phyloP scores from a whole-genome alignment of 306 rosid species.

The Lathyrus tuberosus region DNA sequence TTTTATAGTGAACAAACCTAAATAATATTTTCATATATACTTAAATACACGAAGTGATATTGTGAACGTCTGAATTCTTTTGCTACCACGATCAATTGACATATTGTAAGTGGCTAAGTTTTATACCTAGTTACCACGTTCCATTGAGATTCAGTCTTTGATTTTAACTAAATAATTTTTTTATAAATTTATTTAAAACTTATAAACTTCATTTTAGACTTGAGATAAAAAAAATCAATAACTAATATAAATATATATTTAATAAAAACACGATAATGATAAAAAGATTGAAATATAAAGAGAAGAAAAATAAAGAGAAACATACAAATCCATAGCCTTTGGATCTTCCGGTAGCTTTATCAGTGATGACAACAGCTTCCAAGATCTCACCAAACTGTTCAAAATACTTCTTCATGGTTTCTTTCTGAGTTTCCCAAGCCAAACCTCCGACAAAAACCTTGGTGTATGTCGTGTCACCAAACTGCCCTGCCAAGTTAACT shows the following conservation, averaged over 20 bases:
- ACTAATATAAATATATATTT: too few species aligned
- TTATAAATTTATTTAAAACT: background rate
- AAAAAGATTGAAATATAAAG: background rate
- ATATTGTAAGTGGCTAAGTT: too few species aligned
- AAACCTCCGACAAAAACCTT: constrained; percentile 96
- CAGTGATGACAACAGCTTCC: constrained; percentile 99
- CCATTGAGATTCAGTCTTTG: background rate
- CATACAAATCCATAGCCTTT: constrained; percentile 98
- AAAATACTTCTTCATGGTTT: constrained; percentile 93
- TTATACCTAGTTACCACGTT: too few species aligned
- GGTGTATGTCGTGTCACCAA: constrained; percentile 96
- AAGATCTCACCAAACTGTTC: constrained; percentile 98
- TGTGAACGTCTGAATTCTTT: background rate
- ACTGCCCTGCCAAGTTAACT: constrained; percentile 77
- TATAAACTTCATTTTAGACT: constrained; percentile 12
- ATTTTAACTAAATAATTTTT: background rate
- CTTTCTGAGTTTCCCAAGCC: constrained; percentile 99
- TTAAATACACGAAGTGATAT: background rate
- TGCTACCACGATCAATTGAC: background rate
- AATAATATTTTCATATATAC: background rate
- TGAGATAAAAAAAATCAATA: background rate
- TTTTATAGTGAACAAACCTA: background rate
- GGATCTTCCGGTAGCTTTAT: constrained; percentile 96
- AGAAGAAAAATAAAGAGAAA: background rate
- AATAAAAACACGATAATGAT: background rate